Evolutionary conservation across 1,139 yeast genomes (phyloP).

Genomic region (Spathaspora sp.): DNA sequence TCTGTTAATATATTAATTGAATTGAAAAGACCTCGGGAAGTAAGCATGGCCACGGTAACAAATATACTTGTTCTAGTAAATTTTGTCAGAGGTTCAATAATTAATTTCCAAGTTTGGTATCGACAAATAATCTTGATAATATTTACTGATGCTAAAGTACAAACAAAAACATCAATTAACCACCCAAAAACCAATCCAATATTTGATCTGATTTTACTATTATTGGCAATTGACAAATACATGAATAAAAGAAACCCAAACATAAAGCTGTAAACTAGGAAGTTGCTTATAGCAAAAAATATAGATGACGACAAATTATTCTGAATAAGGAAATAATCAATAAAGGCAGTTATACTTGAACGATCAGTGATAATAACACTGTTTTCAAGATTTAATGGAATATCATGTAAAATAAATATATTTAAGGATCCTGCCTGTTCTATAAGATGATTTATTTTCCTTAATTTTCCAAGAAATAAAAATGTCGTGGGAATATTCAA

Average conservation of each 20-base stretch:
- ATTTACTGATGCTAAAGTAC: conserved; percentile 55
- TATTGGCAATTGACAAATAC: conserved; percentile 51
- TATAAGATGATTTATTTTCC: conserved; percentile 50
- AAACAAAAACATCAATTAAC: conserved; percentile 46
- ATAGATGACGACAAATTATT: neutral
- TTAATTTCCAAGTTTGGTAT: conserved; percentile 25
- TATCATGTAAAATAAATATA: conserved; percentile 27
- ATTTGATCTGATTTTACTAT: conserved; percentile 57
- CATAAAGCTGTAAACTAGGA: conserved; percentile 9
- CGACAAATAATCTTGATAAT: conserved; percentile 18
- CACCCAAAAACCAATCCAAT: conserved; percentile 64
- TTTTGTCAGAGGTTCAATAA: conserved; percentile 30
- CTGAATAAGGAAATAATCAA: neutral
- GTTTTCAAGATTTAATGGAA: neutral
- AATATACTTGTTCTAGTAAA: conserved; percentile 27
- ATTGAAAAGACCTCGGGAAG: conserved; percentile 32
- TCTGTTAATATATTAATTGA: conserved; percentile 18
- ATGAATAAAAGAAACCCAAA: conserved; percentile 20
- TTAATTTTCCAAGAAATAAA: conserved; percentile 40
- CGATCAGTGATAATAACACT: neutral
- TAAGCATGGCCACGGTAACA: conserved; percentile 27
- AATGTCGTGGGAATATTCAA: conserved; percentile 19
- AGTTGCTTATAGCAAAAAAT: conserved; percentile 10
- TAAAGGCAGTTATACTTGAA: neutral
- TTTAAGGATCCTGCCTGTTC: conserved; percentile 44